Evolutionary conservation across 768 basidiomycete genomes (phyloP).

Genomic region (Sporobolomyces phaffii): DNA sequence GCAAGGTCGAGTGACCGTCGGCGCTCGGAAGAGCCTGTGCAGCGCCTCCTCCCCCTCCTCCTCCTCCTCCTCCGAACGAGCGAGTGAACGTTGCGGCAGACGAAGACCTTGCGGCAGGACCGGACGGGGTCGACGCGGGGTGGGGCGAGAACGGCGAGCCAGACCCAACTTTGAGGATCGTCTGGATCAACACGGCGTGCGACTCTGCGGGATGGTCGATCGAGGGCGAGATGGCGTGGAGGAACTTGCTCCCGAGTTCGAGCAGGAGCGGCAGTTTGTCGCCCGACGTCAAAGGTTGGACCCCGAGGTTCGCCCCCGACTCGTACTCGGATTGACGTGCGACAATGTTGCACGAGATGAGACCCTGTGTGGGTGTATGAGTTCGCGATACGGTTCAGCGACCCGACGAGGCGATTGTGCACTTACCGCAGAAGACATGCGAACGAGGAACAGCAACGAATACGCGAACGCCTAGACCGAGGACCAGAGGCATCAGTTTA

Average conservation of each 20-base stretch:
- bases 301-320: slow-evolving; percentile 11
- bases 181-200: slow-evolving; percentile 24
- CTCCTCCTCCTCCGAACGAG: too few relatives aligned
- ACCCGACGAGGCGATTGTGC: too few relatives aligned
- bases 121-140: too few relatives aligned
- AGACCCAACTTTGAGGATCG: slow-evolving; percentile 25
- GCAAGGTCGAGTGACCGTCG: too few relatives aligned
- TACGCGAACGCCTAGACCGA: slow-evolving; percentile 22
- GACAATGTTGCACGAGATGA: slow-evolving; percentile 28
- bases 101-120: too few relatives aligned
- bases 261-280: slow-evolving; percentile 27
- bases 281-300: slow-evolving; percentile 14
- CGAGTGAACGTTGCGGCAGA: too few relatives aligned
- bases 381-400: too few relatives aligned
- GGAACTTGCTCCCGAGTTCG: slow-evolving; percentile 27
- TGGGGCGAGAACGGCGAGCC: not conserved
- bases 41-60: too few relatives aligned
- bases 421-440: slow-evolving; percentile 22
- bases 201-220: slow-evolving; percentile 16
- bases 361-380: slow-evolving; percentile 18
- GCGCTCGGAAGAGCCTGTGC: too few relatives aligned
- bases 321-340: slow-evolving; percentile 19
- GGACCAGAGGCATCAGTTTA: not conserved
- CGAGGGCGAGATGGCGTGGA: slow-evolving; percentile 30
- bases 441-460: slow-evolving; percentile 33